phyloP scores from a whole-genome alignment of 768 basidiomycete genomes.

The Leccinellum rugosiceps region DNA sequence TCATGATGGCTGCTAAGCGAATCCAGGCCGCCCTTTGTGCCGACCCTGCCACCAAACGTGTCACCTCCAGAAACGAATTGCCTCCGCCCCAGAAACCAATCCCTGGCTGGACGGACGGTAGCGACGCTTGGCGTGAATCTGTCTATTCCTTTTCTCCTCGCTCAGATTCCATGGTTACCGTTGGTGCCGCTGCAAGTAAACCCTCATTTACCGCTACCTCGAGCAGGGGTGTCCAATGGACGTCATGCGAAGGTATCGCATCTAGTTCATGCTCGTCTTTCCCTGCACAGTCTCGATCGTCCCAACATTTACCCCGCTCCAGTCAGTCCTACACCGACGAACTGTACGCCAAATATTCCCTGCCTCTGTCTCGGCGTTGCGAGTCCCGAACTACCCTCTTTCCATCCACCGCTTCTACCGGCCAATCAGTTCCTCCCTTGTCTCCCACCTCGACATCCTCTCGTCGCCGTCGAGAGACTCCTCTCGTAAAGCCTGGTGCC shows the following conservation, averaged over 20 bases:
- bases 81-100: slow-evolving; percentile 42
- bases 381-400: slow-evolving; percentile 47
- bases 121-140: slow-evolving; percentile 61
- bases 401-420: slow-evolving; percentile 31
- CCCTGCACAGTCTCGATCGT: slow-evolving; percentile 21
- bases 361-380: slow-evolving; percentile 53
- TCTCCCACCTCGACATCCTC: slow-evolving; percentile 34
- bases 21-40: slow-evolving; percentile 47
- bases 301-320: slow-evolving; percentile 24
- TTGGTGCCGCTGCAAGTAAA: slow-evolving; percentile 27
- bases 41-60: slow-evolving; percentile 38
- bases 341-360: slow-evolving; percentile 52
- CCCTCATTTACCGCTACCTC: slow-evolving; percentile 50
- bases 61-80: slow-evolving; percentile 26
- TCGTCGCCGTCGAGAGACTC: slow-evolving; percentile 46
- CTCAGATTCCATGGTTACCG: slow-evolving; percentile 32
- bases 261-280: slow-evolving; percentile 27
- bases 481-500: slow-evolving; percentile 54
- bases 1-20: slow-evolving; percentile 67
- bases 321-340: slow-evolving; percentile 40
- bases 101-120: slow-evolving; percentile 70
- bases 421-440: slow-evolving; percentile 36
- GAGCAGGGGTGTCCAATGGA: slow-evolving; percentile 50
- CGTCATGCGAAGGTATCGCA: slow-evolving; percentile 31
- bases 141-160: slow-evolving; percentile 54